phyloP scores from a whole-genome alignment of 2,329 filamentous ascomycete genomes.

The Sclerotinia subarctica region DNA sequence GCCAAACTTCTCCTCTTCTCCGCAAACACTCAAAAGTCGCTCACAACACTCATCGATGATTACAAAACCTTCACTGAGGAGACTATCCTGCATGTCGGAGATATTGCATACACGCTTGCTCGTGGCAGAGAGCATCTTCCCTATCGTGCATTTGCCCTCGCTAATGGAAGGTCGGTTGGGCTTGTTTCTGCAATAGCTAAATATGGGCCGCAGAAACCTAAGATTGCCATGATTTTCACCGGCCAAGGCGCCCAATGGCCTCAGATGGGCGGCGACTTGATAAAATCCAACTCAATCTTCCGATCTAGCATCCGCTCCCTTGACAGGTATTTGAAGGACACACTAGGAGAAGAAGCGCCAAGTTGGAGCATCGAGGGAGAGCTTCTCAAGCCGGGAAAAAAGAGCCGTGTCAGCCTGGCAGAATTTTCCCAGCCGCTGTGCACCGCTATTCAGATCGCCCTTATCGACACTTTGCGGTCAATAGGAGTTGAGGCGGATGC shows the following conservation, averaged over 20 bases:
- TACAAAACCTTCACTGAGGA: not conserved
- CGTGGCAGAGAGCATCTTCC: not conserved
- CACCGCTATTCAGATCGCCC: no score
- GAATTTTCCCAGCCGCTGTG: no score
- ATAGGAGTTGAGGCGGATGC: no score
- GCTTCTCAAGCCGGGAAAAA: no score
- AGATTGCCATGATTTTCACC: conserved; percentile 23
- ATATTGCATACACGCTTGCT: not conserved
- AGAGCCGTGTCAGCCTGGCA: no score
- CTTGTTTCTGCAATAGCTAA: not conserved
- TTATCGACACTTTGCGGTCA: no score
- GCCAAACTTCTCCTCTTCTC: not conserved
- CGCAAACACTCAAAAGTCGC: not conserved
- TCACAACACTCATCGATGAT: not conserved
- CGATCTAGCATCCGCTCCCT: no score
- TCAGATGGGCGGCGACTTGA: not conserved
- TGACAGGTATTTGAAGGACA: no score
- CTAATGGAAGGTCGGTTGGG: not conserved
- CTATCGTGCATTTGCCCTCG: not conserved
- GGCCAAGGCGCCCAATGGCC: conserved; percentile 29
- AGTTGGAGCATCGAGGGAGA: no score
- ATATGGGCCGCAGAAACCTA: not conserved
- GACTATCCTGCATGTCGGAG: not conserved
- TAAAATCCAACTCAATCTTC: no score
- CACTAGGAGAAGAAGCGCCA: no score